Evolutionary conservation across 106 monocot genomes (phyloP).

Genomic region (Dendrobium chrysotoxum): DNA sequence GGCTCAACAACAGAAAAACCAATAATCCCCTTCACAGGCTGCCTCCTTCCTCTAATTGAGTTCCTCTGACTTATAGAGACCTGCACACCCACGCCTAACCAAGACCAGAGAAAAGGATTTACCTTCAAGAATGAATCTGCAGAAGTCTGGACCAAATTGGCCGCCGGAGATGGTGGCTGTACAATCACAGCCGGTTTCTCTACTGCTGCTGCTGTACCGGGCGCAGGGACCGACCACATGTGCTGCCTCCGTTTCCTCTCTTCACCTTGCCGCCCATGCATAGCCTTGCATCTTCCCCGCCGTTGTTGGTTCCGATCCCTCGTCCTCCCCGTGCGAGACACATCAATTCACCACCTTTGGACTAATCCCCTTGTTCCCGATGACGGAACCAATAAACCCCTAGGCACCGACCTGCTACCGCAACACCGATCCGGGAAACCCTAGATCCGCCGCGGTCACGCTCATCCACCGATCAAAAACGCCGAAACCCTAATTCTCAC

Average conservation of each 20-base stretch:
- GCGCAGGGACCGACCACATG: conserved; percentile 61
- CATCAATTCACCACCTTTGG: conserved; percentile 24
- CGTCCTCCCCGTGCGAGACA: conserved; percentile 22
- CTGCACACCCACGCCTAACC: background rate
- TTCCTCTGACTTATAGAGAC: background rate
- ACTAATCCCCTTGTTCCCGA: conserved; percentile 4
- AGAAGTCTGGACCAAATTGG: conserved; percentile 21
- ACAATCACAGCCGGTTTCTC: conserved; percentile 12
- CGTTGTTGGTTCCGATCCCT: conserved; percentile 15
- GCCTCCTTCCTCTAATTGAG: background rate
- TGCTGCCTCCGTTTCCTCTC: conserved; percentile 43
- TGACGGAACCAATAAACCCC: conserved; percentile 15
- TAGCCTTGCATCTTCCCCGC: conserved; percentile 53
- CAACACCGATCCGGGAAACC: conserved; percentile 11
- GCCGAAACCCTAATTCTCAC: conserved; percentile 18
- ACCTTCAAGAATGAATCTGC: conserved; percentile 55
- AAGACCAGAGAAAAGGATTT: background rate
- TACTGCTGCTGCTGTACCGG: conserved; percentile 27
- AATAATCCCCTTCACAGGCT: background rate
- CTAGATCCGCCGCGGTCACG: conserved; percentile 18
- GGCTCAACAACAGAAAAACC: background rate
- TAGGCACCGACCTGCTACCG: conserved; percentile 5
- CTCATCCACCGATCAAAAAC: background rate
- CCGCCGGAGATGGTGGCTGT: conserved; percentile 1
- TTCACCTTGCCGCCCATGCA: conserved; percentile 76